Evolutionary conservation across 495 filamentous ascomycete genomes (phyloP).

Genomic region (Daldinia decipiens): DNA sequence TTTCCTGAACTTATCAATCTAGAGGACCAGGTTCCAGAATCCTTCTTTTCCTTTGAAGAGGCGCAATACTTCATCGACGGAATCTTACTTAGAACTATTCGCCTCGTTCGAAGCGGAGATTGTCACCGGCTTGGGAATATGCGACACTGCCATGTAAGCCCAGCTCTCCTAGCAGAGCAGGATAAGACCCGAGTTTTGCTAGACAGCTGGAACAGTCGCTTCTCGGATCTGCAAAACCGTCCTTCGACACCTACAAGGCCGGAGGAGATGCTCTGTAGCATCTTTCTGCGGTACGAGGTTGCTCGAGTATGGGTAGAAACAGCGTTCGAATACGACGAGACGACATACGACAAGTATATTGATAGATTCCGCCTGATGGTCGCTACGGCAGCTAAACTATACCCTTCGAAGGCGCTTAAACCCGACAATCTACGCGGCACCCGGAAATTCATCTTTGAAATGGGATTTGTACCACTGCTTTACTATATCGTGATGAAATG

Average conservation of each 20-base stretch:
- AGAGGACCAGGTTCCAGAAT: slow-evolving; percentile 27
- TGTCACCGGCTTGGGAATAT: slow-evolving; percentile 33
- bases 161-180: slow-evolving; percentile 31
- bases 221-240: slow-evolving; percentile 29
- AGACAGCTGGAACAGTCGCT: slow-evolving; percentile 41
- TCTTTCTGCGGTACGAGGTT: slow-evolving; percentile 30
- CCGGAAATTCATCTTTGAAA: slow-evolving; percentile 60
- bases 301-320: slow-evolving; percentile 51
- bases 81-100: slow-evolving; percentile 42
- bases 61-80: slow-evolving; percentile 44
- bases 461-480: slow-evolving; percentile 60
- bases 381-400: slow-evolving; percentile 44
- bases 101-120: slow-evolving; percentile 47
- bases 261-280: slow-evolving; percentile 25
- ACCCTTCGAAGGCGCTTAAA: slow-evolving; percentile 1
- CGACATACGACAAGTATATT: slow-evolving; percentile 52
- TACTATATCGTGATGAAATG: slow-evolving; percentile 64
- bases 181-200: slow-evolving; percentile 18
- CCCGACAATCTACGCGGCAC: background rate
- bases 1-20: slow-evolving; percentile 42
- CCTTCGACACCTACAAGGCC: background rate
- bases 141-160: slow-evolving; percentile 16
- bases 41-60: slow-evolving; percentile 25
- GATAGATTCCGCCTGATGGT: slow-evolving; percentile 54
- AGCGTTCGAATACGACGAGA: slow-evolving; percentile 49